These are phyloP conservation scores for Protomyces inouyei DNA, from an alignment of 1,139 yeast genomes.

Conservation along the genomic window DNA sequence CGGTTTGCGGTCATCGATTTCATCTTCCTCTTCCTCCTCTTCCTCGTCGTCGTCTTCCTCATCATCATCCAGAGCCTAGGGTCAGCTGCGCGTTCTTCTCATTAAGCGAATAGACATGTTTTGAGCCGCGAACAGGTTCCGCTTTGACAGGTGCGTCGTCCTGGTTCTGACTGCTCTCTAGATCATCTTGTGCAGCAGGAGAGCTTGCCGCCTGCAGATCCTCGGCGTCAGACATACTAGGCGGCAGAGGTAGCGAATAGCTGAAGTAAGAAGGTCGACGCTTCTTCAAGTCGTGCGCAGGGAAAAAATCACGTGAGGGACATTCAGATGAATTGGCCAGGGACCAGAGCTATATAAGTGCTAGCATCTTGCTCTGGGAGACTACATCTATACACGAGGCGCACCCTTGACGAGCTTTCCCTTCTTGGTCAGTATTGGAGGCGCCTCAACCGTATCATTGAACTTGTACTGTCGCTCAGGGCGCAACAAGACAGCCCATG, in stretches of 20 bases:
- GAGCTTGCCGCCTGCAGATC: background rate
- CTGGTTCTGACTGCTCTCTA: background rate
- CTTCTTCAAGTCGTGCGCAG: no score
- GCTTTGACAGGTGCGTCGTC: background rate
- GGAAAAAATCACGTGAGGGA: background rate
- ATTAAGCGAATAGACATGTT: slow-evolving; percentile 1
- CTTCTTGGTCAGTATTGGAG: slow-evolving; percentile 11
- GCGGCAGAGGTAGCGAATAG: no score
- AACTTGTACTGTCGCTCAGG: slow-evolving; percentile 24
- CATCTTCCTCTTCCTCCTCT: slow-evolving; percentile 38
- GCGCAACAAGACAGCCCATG: slow-evolving; percentile 23
- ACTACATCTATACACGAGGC: background rate
- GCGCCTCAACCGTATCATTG: slow-evolving; percentile 21
- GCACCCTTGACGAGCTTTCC: slow-evolving; percentile 9
- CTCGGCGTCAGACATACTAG: no score
- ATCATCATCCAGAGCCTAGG: slow-evolving; percentile 24
- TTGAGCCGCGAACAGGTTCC: slow-evolving; percentile 1
- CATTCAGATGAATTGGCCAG: background rate
- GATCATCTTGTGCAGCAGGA: background rate
- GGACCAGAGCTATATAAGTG: no score
- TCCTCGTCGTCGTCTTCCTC: slow-evolving; percentile 35
- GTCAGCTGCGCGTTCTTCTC: background rate
- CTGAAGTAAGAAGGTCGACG: no score
- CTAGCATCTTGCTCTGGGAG: no score
- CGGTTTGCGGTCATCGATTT: slow-evolving; percentile 36